These are phyloP conservation scores for Thymus mandschuricus DNA, from an alignment of 257 asterid species.

Conservation along the genomic window DNA sequence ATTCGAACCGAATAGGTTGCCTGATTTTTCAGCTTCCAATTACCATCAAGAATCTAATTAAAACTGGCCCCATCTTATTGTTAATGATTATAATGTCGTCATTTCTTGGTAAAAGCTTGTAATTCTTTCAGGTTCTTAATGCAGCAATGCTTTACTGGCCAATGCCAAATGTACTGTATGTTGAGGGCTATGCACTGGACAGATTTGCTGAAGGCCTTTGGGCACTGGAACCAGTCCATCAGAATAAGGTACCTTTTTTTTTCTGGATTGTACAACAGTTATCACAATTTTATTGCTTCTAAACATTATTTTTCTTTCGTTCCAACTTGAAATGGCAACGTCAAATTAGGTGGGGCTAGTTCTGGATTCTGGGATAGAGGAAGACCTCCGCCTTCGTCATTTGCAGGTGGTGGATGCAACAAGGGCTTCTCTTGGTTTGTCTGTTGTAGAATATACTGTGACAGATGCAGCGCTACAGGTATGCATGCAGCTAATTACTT, in stretches of 20 bases:
- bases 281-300: constrained; percentile 19
- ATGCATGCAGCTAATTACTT: constrained; percentile 14
- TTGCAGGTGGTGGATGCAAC: constrained; percentile 90
- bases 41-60: background rate
- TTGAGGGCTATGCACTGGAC: constrained; percentile 94
- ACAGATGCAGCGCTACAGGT: constrained; percentile 89
- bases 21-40: background rate
- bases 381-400: constrained; percentile 81
- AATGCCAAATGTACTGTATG: constrained; percentile 79
- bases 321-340: constrained; percentile 27
- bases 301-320: background rate
- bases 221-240: constrained; percentile 88
- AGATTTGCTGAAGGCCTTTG: constrained; percentile 91
- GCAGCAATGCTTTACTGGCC: constrained; percentile 99
- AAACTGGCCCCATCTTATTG: background rate
- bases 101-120: constrained; percentile 36
- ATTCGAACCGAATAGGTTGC: background rate
- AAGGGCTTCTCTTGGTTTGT: constrained; percentile 95
- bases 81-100: background rate
- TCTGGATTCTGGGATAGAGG: constrained; percentile 93
- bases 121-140: constrained; percentile 86
- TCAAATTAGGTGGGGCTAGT: constrained; percentile 73
- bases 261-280: constrained; percentile 12
- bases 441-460: constrained; percentile 65
- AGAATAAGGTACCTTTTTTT: constrained; percentile 64